Base-by-base conservation (phyloP, 805 yeast species). In the Metschnikowia bowlesiae region DNA sequence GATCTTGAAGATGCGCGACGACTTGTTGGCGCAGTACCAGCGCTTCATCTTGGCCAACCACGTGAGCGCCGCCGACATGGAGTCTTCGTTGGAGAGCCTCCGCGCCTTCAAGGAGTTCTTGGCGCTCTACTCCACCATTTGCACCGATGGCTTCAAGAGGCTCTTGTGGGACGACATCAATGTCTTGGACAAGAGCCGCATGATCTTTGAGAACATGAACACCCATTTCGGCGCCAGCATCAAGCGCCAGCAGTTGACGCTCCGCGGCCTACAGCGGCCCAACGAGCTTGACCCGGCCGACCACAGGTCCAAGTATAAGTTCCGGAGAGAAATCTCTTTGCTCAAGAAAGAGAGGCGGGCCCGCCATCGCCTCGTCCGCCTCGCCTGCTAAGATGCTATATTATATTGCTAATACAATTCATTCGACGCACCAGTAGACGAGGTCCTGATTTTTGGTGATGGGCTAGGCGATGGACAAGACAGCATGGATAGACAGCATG, bases 141-240 rank as follows among this genome's bases (percentile, higher is more conserved):
- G 36, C 37, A 49, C 46, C 16, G 39, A 44, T 13, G 47, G 46
- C 13, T 51, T 38, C 42, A 37, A 48, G 40, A 18, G 30, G 18
- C 32, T 47, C 13, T 45, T 48, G 33, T 33, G 31, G 22, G 46
- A 45, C 11, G 47, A 51, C 33, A 18, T 51, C 9, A 28, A 32
- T 6, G 40, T 44, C 9, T 47, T 51, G 46, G 35, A 31, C 14
- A 36, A 28, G 32, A n/a, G 48, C 35, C 47, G 39, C n/a, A 32
- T 29, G 26, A 29, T 36, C 10, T 44, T 44, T 16, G 45, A 34
- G 16, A 33, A 31, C 18, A 39, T 44, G 32, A 44, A 49, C 38
- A 10, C 13, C 8, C 45, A 36, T 14, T 47, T 32, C 22, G 36
- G 31, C 30, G 36, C 18, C n/a, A 45, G 40, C 32, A 44, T 44